A percentile compares a stretch with the other conserved stretches of the same genome.
Evolutionary conservation across 805 yeast species (phyloP).

Genomic region (Spathaspora arborariae): DNA sequence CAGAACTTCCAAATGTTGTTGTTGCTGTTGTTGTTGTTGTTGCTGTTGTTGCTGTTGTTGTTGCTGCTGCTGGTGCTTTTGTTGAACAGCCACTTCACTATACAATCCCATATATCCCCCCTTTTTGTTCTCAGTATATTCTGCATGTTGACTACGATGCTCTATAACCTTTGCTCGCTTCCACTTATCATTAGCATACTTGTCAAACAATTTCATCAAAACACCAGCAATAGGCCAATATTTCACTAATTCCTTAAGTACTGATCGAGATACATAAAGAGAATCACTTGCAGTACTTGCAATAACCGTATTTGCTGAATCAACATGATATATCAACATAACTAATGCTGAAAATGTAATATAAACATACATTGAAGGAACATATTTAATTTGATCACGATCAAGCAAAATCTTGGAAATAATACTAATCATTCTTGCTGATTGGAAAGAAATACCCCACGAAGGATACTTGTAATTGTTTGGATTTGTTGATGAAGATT

Average conservation of each 20-base stretch:
- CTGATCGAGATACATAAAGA: slow-evolving; percentile 33
- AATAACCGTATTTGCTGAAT: slow-evolving; percentile 37
- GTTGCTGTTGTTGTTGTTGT: slow-evolving; percentile 2
- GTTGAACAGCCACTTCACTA: not conserved
- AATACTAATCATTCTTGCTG: slow-evolving; percentile 70
- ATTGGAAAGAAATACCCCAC: slow-evolving; percentile 81
- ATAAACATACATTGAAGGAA: slow-evolving; percentile 59
- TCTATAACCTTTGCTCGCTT: slow-evolving; percentile 40
- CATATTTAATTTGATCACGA: slow-evolving; percentile 45
- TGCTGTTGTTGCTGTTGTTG: slow-evolving; percentile 5
- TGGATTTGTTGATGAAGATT: slow-evolving; percentile 36
- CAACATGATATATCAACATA: slow-evolving; percentile 69
- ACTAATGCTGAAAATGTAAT: slow-evolving; percentile 60
- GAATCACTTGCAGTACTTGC: slow-evolving; percentile 43
- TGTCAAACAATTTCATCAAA: slow-evolving; percentile 34
- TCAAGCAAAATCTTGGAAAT: slow-evolving; percentile 55
- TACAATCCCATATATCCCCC: slow-evolving; percentile 1
- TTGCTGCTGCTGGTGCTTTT: not conserved
- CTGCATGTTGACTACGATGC: slow-evolving; percentile 34
- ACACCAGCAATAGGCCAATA: slow-evolving; percentile 39
- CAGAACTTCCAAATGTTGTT: not conserved
- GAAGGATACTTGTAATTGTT: slow-evolving; percentile 55
- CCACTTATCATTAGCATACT: slow-evolving; percentile 39
- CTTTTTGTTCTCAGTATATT: slow-evolving; percentile 27
- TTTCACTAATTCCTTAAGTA: slow-evolving; percentile 32